phyloP scores from a whole-genome alignment of 139 green algal genomes.

The Gonium pectorale region DNA sequence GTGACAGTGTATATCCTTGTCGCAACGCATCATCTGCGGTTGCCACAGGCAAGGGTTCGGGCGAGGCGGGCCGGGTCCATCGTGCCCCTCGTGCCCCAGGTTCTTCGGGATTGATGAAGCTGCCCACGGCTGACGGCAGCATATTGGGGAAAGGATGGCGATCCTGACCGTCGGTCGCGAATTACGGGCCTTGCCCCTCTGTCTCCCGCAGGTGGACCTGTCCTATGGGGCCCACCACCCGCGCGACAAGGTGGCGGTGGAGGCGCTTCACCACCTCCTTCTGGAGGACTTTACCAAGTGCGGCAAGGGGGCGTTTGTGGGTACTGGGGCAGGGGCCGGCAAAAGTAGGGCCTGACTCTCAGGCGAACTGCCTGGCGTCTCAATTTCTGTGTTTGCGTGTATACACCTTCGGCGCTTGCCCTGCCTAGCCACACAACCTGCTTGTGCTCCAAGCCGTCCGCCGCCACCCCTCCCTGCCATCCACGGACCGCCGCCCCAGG shows the following conservation, averaged over 20 bases:
- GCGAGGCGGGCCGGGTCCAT: not conserved
- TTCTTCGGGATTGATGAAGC: no score
- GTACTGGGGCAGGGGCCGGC: not conserved
- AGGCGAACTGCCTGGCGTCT: not conserved
- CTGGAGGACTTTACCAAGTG: constrained; percentile 42
- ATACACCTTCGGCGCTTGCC: not conserved
- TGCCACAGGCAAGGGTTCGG: not conserved
- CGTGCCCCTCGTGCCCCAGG: not conserved
- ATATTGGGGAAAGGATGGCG: no score
- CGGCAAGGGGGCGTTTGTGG: not conserved
- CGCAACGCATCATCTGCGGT: constrained; percentile 20
- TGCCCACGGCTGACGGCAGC: no score
- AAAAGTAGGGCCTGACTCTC: not conserved
- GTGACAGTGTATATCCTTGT: constrained; percentile 18
- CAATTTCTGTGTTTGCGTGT: not conserved
- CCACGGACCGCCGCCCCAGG: not conserved
- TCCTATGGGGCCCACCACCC: not conserved
- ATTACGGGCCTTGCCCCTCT: not conserved
- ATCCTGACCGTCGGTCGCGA: not conserved
- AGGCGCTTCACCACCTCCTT: constrained; percentile 26
- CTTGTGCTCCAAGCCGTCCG: not conserved
- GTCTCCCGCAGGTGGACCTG: not conserved
- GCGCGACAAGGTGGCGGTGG: constrained; percentile 1
- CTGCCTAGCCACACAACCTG: not conserved
- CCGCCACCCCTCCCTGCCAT: not conserved